Evolutionary conservation across 371 early-diverging fungal genomes (phyloP).

Genomic region (Capillidium rhysosporum): DNA sequence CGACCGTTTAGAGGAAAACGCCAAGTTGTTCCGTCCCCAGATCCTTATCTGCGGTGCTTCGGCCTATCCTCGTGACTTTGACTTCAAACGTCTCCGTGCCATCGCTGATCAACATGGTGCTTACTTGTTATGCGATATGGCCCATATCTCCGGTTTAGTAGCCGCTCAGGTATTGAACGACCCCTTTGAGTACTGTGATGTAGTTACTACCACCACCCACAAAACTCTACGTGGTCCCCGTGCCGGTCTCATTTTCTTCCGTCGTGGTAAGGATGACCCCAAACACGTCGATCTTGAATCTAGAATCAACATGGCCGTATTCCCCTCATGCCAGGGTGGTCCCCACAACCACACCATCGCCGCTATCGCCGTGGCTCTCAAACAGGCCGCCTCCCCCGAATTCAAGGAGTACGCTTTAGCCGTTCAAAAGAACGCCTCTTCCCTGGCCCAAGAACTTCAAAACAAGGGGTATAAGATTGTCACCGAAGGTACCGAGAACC

Average conservation of each 20-base stretch:
- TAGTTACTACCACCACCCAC: conserved; percentile 99
- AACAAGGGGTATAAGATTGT: conserved; percentile 61
- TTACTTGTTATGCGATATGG: conserved; percentile 96
- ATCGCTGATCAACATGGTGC: conserved; percentile 72
- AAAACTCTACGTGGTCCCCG: conserved; percentile 97
- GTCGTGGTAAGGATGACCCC: conserved; percentile 67
- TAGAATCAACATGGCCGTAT: conserved; percentile 92
- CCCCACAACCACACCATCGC: conserved; percentile 99
- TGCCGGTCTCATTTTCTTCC: conserved; percentile 96
- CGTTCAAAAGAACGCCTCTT: conserved; percentile 72
- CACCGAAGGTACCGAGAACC: conserved; percentile 89
- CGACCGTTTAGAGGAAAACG: conserved; percentile 66
- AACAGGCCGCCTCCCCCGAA: conserved; percentile 61
- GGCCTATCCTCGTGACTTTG: conserved; percentile 92
- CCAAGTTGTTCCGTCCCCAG: conserved; percentile 87
- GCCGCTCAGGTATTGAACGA: conserved; percentile 72
- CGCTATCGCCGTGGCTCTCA: conserved; percentile 91
- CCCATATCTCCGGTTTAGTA: conserved; percentile 87
- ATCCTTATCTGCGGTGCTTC: conserved; percentile 93
- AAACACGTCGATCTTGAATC: conserved; percentile 85
- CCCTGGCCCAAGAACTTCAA: conserved; percentile 55
- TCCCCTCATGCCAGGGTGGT: conserved; percentile 98
- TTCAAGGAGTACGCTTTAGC: conserved; percentile 83
- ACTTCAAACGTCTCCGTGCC: conserved; percentile 82
- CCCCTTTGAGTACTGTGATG: conserved; percentile 92